Evolutionary conservation across 2,329 filamentous ascomycete genomes (phyloP).

Genomic region (Xylariomycetidae sp.): DNA sequence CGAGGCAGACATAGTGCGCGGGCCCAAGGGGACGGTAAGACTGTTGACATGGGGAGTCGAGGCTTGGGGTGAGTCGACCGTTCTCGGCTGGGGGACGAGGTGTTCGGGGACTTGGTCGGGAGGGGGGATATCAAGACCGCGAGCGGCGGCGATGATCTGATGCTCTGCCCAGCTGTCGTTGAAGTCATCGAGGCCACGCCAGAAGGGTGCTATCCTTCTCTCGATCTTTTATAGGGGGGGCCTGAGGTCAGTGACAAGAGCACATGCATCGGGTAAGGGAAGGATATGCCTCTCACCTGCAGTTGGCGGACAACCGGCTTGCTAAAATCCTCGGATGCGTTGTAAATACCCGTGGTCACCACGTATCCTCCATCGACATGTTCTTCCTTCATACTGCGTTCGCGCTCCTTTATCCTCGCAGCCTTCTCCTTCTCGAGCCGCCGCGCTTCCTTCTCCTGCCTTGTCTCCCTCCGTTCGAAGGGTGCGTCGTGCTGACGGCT

Average conservation of each 20-base stretch:
- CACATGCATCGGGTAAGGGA: background rate
- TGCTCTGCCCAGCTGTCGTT: slow-evolving; percentile 87
- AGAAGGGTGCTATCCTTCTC: slow-evolving; percentile 87
- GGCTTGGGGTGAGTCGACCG: slow-evolving; percentile 41
- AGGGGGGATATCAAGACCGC: slow-evolving; percentile 77
- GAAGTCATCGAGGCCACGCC: slow-evolving; percentile 88
- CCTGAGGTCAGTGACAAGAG: slow-evolving; percentile 7
- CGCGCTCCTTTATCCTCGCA: slow-evolving; percentile 74
- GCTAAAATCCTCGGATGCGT: slow-evolving; percentile 87
- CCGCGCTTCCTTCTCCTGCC: slow-evolving; percentile 83
- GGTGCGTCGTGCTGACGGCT: slow-evolving; percentile 37
- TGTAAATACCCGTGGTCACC: slow-evolving; percentile 92
- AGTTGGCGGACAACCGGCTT: slow-evolving; percentile 84
- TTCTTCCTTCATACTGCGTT: slow-evolving; percentile 86
- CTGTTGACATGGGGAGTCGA: slow-evolving; percentile 62
- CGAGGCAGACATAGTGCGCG: slow-evolving; percentile 71
- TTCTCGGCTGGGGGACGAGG: slow-evolving; percentile 44
- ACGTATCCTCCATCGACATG: slow-evolving; percentile 91
- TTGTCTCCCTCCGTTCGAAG: slow-evolving; percentile 74
- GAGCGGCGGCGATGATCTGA: slow-evolving; percentile 87
- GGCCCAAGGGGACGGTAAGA: slow-evolving; percentile 74
- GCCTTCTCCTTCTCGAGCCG: slow-evolving; percentile 77
- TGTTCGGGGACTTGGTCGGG: slow-evolving; percentile 75
- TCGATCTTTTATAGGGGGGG: slow-evolving; percentile 63
- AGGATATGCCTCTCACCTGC: slow-evolving; percentile 70